Evolutionary conservation across 2,329 filamentous ascomycete genomes (phyloP).

Genomic region (Hypoxylon sp.): DNA sequence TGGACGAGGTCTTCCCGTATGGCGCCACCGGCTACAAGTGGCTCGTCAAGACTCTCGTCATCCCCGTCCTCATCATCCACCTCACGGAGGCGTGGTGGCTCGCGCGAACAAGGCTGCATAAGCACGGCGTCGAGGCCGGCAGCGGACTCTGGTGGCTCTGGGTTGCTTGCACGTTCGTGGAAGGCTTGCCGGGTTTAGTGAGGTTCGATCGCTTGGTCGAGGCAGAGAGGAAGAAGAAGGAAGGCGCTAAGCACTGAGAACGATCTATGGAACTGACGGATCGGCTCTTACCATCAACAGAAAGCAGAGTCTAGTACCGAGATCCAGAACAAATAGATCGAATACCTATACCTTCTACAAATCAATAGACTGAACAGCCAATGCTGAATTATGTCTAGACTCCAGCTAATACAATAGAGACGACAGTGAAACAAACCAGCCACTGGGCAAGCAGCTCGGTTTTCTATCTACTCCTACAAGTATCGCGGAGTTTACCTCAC

Average conservation of each 20-base stretch:
- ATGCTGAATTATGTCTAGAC: not conserved
- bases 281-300: not conserved
- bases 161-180: conserved; percentile 67
- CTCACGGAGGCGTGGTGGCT: conserved; percentile 71
- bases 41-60: conserved; percentile 71
- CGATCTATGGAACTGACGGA: not conserved
- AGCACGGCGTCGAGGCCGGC: conserved; percentile 64
- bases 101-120: conserved; percentile 63
- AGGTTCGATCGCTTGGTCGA: conserved; percentile 67
- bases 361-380: not conserved
- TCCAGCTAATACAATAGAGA: conserved; percentile 4
- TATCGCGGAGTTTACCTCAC: not conserved
- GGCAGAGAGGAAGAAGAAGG: conserved; percentile 60
- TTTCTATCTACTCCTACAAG: not conserved
- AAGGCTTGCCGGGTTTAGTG: conserved; percentile 66
- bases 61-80: conserved; percentile 76
- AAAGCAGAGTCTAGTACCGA: not conserved
- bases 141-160: conserved; percentile 69
- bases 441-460: not conserved
- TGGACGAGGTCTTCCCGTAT: conserved; percentile 68
- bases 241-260: conserved; percentile 59
- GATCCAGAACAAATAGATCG: not conserved
- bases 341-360: not conserved
- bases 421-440: not conserved
- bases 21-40: conserved; percentile 72